Evolutionary conservation across 805 yeast species (phyloP), one percentile per base, ranked within the genome.

Genomic region (Cyberlindnera americana): DNA sequence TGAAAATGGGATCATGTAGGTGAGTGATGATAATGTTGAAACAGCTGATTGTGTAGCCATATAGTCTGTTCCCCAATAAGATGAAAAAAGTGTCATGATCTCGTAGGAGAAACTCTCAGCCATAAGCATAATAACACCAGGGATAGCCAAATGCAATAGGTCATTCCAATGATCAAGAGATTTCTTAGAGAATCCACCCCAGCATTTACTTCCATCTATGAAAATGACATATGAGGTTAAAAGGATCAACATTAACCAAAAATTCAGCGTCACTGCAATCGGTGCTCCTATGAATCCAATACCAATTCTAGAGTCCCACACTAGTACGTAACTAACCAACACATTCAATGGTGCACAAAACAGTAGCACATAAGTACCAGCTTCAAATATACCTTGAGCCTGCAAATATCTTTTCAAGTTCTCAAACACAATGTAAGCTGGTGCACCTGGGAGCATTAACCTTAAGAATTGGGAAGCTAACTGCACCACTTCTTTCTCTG

Each of bases 381-480:
- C 95, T 54, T 85, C 82, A 67, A 84, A 89, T 12, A 87, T 80
- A 23, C 87, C 86, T 60, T 88, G 96, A 0, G 95, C 86, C 64
- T 87, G 96, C 42, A 88, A 62, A 53, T 74, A 87, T 42, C 95
- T 68, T 62, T 89, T 88, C 19, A 88, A 79, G 29, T 87, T 75
- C 62, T 89, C 96, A 59, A 88, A 88, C 11, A 83, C 44, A 32
- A 84, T 70, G 50, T 81, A 76, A 0, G 90, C 95, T 1, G 96
- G 96, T 7, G 85, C 77, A 16, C 95, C 95, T 37, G 80, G 56
- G 4, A 77, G 70, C 44, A 76, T 68, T 6, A 76, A 65, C 39
- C 83, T 66, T 50, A 83, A 61, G 53, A 75, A 86, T 19, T 58
- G 52, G 40, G 77, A 78, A n/a, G 87, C 77, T 50, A 82, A 59